These are phyloP conservation scores for Candida argentea DNA, from an alignment of 805 yeast genomes.

Conservation along the genomic window DNA sequence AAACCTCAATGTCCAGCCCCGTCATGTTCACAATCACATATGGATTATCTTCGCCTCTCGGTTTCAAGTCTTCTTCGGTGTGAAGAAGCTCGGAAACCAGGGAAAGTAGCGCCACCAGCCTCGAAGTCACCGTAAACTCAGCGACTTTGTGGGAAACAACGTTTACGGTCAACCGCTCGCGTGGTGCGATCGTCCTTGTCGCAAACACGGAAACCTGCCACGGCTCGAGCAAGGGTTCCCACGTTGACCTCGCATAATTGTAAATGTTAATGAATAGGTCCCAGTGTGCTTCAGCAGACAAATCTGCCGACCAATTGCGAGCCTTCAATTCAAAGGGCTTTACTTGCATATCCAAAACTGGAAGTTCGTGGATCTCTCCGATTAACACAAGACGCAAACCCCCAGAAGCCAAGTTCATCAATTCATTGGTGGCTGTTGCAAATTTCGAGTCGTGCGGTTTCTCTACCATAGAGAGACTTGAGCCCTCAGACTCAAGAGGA, in stretches of 20 bases:
- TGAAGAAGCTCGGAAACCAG: conserved; percentile 54
- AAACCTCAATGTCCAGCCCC: conserved; percentile 69
- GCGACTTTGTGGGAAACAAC: conserved; percentile 67
- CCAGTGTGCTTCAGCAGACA: conserved; percentile 57
- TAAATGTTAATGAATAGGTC: conserved; percentile 66
- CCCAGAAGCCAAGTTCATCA: conserved; percentile 51
- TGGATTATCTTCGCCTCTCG: conserved; percentile 76
- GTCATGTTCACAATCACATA: conserved; percentile 76
- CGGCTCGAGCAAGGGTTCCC: conserved; percentile 93
- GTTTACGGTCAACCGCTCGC: conserved; percentile 47
- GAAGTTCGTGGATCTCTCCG: conserved; percentile 87
- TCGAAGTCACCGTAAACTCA: conserved; percentile 72
- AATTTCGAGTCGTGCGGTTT: too few species aligned
- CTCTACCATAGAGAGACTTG: too few species aligned
- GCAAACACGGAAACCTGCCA: conserved; percentile 74
- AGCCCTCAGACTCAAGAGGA: conserved; percentile 8
- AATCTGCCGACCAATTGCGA: conserved; percentile 78
- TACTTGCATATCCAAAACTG: conserved; percentile 68
- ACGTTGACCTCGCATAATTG: conserved; percentile 79
- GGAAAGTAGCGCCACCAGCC: conserved; percentile 67
- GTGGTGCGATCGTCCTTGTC: conserved; percentile 36
- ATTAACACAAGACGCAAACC: conserved; percentile 76
- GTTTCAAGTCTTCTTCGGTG: conserved; percentile 42
- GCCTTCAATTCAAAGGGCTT: conserved; percentile 61
- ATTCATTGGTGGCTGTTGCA: conserved; percentile 33